Conservation (phyloP, 352 stramenopile species). For the Globisporangium sylvaticum region DNA sequence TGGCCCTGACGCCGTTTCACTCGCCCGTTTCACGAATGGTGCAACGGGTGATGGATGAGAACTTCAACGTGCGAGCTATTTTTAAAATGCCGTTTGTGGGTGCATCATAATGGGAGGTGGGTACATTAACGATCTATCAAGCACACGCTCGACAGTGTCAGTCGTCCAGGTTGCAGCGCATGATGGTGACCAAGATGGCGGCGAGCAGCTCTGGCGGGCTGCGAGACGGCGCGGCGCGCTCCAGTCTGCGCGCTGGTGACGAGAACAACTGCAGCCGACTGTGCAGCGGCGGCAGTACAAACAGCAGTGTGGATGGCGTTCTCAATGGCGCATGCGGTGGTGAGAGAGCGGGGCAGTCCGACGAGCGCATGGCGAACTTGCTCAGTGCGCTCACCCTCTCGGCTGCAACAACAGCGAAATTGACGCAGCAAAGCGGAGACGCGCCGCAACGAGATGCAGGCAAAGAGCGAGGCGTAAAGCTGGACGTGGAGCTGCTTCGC, state of each 20-base stretch:
- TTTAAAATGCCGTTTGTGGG: background rate
- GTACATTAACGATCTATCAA: background rate
- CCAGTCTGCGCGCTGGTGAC: background rate
- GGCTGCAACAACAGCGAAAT: background rate
- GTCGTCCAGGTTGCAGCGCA: background rate
- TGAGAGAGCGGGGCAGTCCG: background rate
- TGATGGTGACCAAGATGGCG: constrained; percentile 16
- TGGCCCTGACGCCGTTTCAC: no score
- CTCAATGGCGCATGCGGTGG: background rate
- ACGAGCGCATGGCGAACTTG: background rate
- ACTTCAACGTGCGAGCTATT: no score
- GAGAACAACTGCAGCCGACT: constrained; percentile 8
- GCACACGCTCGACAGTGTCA: background rate
- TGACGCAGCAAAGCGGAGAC: background rate
- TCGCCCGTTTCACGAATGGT: no score
- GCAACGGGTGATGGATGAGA: no score
- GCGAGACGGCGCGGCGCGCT: background rate
- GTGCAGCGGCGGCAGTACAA: background rate
- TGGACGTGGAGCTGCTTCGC: constrained; percentile 25
- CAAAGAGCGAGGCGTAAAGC: background rate
- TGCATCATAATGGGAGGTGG: background rate
- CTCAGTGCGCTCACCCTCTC: background rate
- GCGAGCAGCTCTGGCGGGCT: background rate
- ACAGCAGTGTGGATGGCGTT: background rate
- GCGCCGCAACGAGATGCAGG: background rate